phyloP scores from a whole-genome alignment of 2,329 filamentous ascomycete species.

The Fusarium tricinctum region DNA sequence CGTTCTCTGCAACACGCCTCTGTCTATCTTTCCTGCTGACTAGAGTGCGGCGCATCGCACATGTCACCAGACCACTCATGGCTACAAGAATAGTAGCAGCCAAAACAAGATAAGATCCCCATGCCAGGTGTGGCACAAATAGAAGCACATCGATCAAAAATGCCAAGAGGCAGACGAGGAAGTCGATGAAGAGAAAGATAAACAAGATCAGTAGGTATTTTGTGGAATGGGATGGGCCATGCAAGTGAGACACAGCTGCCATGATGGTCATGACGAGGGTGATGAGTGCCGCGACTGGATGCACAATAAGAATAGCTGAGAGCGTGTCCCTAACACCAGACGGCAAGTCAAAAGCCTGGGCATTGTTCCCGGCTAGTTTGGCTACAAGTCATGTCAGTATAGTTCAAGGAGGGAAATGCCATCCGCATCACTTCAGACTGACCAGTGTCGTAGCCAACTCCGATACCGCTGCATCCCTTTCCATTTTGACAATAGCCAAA shows the following conservation, averaged over 20 bases:
- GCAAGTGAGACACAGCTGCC: slow-evolving; percentile 85
- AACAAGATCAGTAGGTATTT: slow-evolving; percentile 88
- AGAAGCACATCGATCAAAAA: slow-evolving; percentile 95
- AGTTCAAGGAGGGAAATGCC: background rate
- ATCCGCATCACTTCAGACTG: slow-evolving; percentile 54
- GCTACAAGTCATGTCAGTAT: slow-evolving; percentile 41
- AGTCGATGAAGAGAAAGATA: slow-evolving; percentile 87
- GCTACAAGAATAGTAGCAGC: slow-evolving; percentile 89
- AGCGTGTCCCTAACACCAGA: slow-evolving; percentile 70
- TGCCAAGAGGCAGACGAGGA: slow-evolving; percentile 85
- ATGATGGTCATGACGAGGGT: slow-evolving; percentile 88
- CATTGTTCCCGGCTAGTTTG: slow-evolving; percentile 48
- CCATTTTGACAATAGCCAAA: slow-evolving; percentile 84
- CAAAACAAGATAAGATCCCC: slow-evolving; percentile 94
- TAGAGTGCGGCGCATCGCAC: slow-evolving; percentile 92
- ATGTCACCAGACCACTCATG: slow-evolving; percentile 86
- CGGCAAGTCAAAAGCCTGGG: slow-evolving; percentile 69
- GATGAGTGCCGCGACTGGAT: slow-evolving; percentile 89
- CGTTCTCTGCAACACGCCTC: slow-evolving; percentile 91
- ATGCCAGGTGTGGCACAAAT: slow-evolving; percentile 93
- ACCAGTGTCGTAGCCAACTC: slow-evolving; percentile 91
- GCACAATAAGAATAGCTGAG: slow-evolving; percentile 91
- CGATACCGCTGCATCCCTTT: slow-evolving; percentile 76
- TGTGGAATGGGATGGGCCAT: slow-evolving; percentile 88
- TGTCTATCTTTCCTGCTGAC: slow-evolving; percentile 94